Conservation (phyloP, 305 asterid species). For the Withania somnifera region DNA sequence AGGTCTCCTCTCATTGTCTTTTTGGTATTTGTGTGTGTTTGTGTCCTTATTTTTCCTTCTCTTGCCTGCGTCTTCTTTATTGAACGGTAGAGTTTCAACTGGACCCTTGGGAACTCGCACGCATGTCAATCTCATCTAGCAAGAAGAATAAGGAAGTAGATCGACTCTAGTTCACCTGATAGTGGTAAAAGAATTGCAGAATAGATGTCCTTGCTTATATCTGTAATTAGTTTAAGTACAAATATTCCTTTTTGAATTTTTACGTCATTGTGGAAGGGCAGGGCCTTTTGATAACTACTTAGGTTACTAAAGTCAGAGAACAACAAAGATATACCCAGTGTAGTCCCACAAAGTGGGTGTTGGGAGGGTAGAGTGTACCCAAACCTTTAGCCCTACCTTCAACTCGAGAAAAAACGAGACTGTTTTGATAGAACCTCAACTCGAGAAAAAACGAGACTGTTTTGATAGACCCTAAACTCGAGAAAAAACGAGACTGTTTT, state of each 20-base stretch:
- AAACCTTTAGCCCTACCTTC: no score
- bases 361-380: no score
- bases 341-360: no score
- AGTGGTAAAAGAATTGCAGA: background rate
- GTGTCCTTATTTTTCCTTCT: background rate
- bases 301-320: background rate
- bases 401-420: no score
- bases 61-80: background rate
- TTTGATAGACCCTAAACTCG: no score
- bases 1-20: background rate
- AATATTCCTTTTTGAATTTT: background rate
- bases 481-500: no score
- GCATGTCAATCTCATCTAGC: background rate
- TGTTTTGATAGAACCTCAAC: no score
- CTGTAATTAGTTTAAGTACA: background rate
- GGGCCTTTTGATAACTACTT: background rate
- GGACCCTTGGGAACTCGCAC: background rate
- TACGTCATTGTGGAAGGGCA: background rate
- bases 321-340: no score
- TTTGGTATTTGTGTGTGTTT: background rate
- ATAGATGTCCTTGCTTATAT: background rate
- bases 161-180: background rate
- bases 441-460: no score
- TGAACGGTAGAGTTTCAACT: background rate
- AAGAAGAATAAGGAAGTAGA: background rate